Conservation (phyloP, 169 alveolate genomes). For the Plasmodium chabaudi region DNA sequence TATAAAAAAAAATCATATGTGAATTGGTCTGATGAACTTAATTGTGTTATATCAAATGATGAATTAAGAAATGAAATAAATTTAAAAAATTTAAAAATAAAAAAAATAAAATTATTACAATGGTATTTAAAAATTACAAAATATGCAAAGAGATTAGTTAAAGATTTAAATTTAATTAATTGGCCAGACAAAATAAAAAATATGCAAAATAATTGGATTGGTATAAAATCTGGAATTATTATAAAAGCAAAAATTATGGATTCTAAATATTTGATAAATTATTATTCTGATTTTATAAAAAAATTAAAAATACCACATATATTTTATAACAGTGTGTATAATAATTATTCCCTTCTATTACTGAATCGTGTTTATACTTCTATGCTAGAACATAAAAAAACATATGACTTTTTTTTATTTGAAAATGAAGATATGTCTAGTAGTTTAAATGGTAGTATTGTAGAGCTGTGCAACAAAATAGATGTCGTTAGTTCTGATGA, state of each 20-base stretch:
- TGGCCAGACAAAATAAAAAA: slow-evolving; percentile 91
- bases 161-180: slow-evolving; percentile 83
- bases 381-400: neutral
- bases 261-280: neutral
- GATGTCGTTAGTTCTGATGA: neutral
- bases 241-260: slow-evolving; percentile 29
- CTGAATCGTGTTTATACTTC: slow-evolving; percentile 25
- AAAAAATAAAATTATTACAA: slow-evolving; percentile 85
- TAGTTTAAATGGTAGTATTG: neutral
- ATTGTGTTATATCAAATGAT: slow-evolving; percentile 94
- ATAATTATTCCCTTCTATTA: neutral
- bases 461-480: neutral
- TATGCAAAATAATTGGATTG: slow-evolving; percentile 94
- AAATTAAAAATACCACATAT: neutral
- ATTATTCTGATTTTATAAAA: neutral
- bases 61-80: slow-evolving; percentile 91
- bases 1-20: slow-evolving; percentile 87
- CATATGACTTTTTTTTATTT: neutral
- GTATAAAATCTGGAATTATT: slow-evolving; percentile 83
- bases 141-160: slow-evolving; percentile 87
- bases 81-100: slow-evolving; percentile 90
- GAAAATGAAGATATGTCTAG: neutral
- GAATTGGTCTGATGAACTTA: slow-evolving; percentile 79
- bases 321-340: slow-evolving; percentile 11
- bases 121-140: slow-evolving; percentile 91